These are phyloP conservation scores for Syzygium aqueum DNA, from an alignment of 345 rosid genomes.

Conservation along the genomic window DNA sequence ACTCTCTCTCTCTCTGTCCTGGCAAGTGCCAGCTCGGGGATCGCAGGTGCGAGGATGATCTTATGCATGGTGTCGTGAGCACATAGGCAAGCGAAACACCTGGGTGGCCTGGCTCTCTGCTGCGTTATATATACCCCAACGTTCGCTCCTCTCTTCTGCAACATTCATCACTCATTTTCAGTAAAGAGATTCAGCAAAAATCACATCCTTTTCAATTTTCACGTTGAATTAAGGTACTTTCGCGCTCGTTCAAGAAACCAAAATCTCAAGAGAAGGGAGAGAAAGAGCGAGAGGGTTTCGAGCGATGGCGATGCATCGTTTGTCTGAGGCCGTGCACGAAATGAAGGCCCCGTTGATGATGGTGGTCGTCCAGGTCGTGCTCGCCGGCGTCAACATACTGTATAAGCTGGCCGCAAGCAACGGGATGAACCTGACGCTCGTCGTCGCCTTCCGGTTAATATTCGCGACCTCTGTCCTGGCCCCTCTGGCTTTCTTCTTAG, in stretches of 20 bases:
- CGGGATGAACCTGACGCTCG: not conserved
- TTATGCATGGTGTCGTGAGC: not conserved
- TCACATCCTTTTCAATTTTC: too few species aligned
- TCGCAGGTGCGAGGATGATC: not conserved
- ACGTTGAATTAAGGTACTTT: not conserved
- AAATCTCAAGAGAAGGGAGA: not conserved
- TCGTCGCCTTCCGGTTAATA: conserved; percentile 3
- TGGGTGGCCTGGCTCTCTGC: not conserved
- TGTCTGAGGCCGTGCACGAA: not conserved
- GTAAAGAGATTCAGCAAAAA: too few species aligned
- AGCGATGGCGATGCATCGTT: not conserved
- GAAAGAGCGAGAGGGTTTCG: not conserved
- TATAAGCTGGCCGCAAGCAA: not conserved
- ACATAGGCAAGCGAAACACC: not conserved
- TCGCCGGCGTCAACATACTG: not conserved
- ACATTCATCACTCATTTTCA: too few species aligned
- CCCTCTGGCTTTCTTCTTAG: conserved; percentile 4
- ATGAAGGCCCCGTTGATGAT: conserved; percentile 5
- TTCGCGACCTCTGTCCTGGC: not conserved
- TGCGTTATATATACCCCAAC: not conserved
- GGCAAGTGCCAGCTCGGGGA: not conserved
- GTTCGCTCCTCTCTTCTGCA: too few species aligned
- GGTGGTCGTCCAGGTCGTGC: not conserved
- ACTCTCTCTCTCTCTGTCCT: not conserved
- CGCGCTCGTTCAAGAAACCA: not conserved